Base-by-base conservation (phyloP, 805 yeast genomes). In the Monosporozyma solicola region DNA sequence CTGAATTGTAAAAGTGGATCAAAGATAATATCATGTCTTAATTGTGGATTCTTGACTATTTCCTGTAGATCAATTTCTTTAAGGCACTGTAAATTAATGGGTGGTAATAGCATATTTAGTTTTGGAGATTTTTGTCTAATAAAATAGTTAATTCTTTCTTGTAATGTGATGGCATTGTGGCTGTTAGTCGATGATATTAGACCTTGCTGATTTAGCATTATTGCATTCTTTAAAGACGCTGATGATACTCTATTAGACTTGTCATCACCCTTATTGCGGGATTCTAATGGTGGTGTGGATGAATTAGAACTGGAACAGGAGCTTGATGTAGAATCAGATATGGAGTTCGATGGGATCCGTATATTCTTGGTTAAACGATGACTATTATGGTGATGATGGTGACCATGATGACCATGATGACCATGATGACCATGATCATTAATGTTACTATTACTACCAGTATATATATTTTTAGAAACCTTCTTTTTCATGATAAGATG, bases 1-100 rank as follows among this genome's bases (percentile, higher is more conserved):
- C 97, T 79, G 68, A 91, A 88, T 72, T 90, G 96, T 54, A 91
- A 74, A 63, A 87, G 87, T 16, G 97, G 95, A 71, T 91, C 97
- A 65, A 91, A 91, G 13, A 89, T 76, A 51, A 92, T 87, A 67
- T 92, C 98, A 68, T 91, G 98, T 57, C 98, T 79, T 53, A 91
- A 74, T 67, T 89, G 96, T 3, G 96, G 96, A 69, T 91, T 91
- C 64, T 87, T 87, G 59, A 91, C 75, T 51, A 92, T 91, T 64
- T 89, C 96, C 56, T 86, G 86, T 47, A 91, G 71, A 63, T 91
- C 97, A 54, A 91, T 86, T 66, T 89, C 97, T 60, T 84, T 82
- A 59, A 91, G 75, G 33, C 89, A 82, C 63, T 84, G 90, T 49
- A 87, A 71, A 69, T 86, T 87, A 48, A 87, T 87, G 1, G 97